Evolutionary conservation across 2,329 filamentous ascomycete species (phyloP), one percentile per base, ranked within the genome.

Genomic region (Fusarium pininemorale): DNA sequence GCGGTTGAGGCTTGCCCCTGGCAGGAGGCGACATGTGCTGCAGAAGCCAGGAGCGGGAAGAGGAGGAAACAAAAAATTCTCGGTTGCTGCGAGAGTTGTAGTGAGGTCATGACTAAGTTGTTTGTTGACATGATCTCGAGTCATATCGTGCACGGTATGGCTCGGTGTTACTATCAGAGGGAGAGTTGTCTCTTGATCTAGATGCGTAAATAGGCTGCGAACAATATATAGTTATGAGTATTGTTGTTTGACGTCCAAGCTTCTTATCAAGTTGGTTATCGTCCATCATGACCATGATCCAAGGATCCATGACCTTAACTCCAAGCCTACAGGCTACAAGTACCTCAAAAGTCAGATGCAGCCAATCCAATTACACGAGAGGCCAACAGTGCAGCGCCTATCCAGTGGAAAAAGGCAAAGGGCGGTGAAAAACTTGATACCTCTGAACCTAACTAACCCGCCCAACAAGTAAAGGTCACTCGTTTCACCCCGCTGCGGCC

Each of bases 351-450:
- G 41, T 11, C 39, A 61, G 24, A 56, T 15, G 24, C 56, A 71
- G 44, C 69, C 67, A 63, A 67, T 55, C 56, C 51, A 70, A 74
- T 69, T 68, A 56, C 72, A 75, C 51, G 28, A 70, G 39, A 67
- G 55, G 47, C n/a, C 70, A 61, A 61, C 56, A 51, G 61, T 60
- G 60, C 72, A 75, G 62, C 73, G 56, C 54, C 56, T 60, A 62
- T 37, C 63, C 63, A 71, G 70, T 66, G 56, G 55, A 62, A 74
- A 70, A 60, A 63, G 53, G 63, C 72, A 76, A 77, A 77, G 75
- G 75, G 75, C 75, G 75, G 75, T 77, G 75, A 77, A 77, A 77
- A 77, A 66, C 65, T 63, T 60, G 70, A 76, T 69, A 74, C 69
- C 39, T 70, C 41, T 69, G 61, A 56, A 70, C 54, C 67, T 60